Evolutionary conservation across 495 filamentous ascomycete species (phyloP), one percentile per base, ranked within the genome.

Genomic region (Penicillium waksmanii): DNA sequence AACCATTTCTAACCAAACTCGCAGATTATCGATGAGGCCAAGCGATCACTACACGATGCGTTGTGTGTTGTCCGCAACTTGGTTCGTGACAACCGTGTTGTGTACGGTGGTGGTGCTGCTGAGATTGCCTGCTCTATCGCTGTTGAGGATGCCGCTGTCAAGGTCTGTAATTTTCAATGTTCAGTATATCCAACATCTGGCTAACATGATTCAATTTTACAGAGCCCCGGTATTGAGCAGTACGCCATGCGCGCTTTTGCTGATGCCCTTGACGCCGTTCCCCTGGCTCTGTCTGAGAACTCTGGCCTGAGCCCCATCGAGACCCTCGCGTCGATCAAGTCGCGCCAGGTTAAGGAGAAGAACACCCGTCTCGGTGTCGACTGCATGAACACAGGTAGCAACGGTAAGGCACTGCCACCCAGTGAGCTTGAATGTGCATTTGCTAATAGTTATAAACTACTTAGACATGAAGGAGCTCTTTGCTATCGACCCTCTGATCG

Each of bases 191-290:
- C 33, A 44, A 47, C 62, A 38, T 65, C 44, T 44, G 18, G 51
- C 53, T 61, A 35, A 61, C 13, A 25, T 27, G 31, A 25, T 54
- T 13, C 31, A 21, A 19, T 44, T 52, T 31, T 63, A 60, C 60
- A 87, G 88, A 96, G 91, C 55, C 93, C 92, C 36, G 96, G 95
- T 9, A 85, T 98, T 50, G 94, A 97, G 76, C 95, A 99, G 74
- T 98, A 99, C 70, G 92, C 93, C 57, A 99, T 99, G 92, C 89
- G 96, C 53, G 96, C 93, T 13, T 99, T 99, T 65, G 85, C 95
- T 60, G 93, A 97, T 71, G 96, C 95, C 10, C 85, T 99, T 35
- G 95, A 99, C 75, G 83, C 90, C 17, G 86, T 99, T 43, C 95
- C 95, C n/a, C 89, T 98, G 89, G 92, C 95, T 1, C 84, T 99